These are phyloP conservation scores for Prunus salicina DNA, from an alignment of 306 rosid species.

Conservation along the genomic window DNA sequence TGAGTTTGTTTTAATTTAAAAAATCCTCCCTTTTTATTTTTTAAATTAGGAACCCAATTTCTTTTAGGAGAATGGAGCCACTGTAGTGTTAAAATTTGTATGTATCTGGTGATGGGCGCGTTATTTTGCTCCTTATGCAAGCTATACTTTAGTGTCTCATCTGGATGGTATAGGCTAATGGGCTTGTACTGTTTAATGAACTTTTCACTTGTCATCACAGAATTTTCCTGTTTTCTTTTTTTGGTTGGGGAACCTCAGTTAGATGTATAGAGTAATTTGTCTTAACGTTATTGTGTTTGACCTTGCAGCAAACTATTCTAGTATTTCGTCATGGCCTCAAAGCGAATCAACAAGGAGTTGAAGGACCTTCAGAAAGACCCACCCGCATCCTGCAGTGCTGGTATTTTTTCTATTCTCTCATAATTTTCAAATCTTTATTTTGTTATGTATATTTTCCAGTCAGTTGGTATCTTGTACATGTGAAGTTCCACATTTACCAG, in stretches of 20 bases:
- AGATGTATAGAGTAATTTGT: not conserved
- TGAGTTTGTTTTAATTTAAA: not conserved
- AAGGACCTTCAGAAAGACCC: constrained; percentile 54
- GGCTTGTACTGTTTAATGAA: not conserved
- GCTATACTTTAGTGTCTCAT: too few species aligned
- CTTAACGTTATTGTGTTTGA: not conserved
- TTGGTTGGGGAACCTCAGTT: not conserved
- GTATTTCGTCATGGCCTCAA: constrained; percentile 36
- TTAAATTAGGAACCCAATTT: not conserved
- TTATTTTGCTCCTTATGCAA: too few species aligned
- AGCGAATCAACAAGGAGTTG: constrained; percentile 49
- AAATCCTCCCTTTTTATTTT: not conserved
- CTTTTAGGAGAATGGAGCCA: not conserved
- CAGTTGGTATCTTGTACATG: not conserved
- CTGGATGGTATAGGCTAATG: not conserved
- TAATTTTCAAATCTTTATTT: not conserved
- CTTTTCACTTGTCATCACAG: not conserved
- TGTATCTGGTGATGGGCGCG: not conserved
- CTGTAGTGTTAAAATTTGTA: not conserved
- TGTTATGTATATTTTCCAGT: not conserved
- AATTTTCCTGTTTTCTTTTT: not conserved
- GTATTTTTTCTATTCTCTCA: constrained; percentile 6
- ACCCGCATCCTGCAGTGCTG: constrained; percentile 54
- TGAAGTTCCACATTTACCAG: not conserved
- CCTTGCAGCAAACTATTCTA: not conserved